Base-by-base conservation (phyloP, 805 yeast genomes). In the Ogataea ganodermae region DNA sequence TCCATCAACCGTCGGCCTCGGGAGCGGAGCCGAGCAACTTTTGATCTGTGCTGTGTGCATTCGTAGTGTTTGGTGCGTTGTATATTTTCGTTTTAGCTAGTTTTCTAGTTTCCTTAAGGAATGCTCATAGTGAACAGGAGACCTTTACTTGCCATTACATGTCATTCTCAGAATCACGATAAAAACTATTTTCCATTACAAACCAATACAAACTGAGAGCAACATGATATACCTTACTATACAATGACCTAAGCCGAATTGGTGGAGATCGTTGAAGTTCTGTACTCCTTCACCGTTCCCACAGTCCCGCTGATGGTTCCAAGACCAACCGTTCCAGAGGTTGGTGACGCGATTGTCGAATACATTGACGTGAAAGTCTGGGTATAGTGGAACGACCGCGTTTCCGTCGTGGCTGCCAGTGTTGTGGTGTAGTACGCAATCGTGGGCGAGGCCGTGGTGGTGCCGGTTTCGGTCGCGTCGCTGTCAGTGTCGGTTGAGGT, bases 291-390 rank as follows among this genome's bases (percentile, higher is more conserved):
- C 2, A 78, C 59, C 0, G 69, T 67, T 2, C 97, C 98, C 10
- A 88, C 78, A 0, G 74, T 65, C 6, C 96, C 96, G 1, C 74
- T 57, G 14, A 83, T 60, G 2, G 86, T 68, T 1, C 97, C 97
- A 44, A 92, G 61, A 0, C 97, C 97, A 43, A 90, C 74, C 2
- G 79, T 61, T 3, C 97, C 98, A 0, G 79, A 57, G 8, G 78
- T 62, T 8, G 81, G 81, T 0, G 71, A 42, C 0, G 73, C 72
- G 1, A 81, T 67, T 1, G 76, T 57, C 0, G 71, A 49, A 52
- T 73, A 81, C 49, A 71, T 65, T 10, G 73, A 47, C 9, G 67
- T 35, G 53, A 83, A 84, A 10, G 60, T 47, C 59, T 86, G 92
- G 7, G 75, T 61, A 63, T 69, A 86, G 2, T 73, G 55, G 0